phyloP scores from a whole-genome alignment of 345 rosid species.

The Heritiera fomes region DNA sequence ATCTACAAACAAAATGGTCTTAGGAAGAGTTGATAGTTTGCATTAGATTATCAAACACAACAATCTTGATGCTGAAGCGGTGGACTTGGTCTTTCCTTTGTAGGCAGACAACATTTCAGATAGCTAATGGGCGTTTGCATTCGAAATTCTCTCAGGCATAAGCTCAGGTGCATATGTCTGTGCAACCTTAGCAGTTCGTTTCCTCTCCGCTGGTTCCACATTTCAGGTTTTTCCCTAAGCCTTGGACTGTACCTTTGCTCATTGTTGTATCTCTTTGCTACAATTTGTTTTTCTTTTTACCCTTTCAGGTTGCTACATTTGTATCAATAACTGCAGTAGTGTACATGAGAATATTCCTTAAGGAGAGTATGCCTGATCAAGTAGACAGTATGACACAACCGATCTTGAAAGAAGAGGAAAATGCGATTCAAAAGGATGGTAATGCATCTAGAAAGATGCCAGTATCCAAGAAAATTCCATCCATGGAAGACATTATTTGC shows the following conservation, averaged over 20 bases:
- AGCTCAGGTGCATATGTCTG: slow-evolving; percentile 47
- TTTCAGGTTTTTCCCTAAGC: slow-evolving; percentile 55
- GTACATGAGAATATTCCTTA: slow-evolving; percentile 82
- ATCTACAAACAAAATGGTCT: neutral
- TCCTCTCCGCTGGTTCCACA: slow-evolving; percentile 50
- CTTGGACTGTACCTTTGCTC: neutral
- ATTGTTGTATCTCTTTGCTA: neutral
- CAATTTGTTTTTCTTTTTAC: neutral
- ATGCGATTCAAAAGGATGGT: slow-evolving; percentile 24
- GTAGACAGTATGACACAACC: slow-evolving; percentile 41
- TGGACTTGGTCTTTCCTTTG: slow-evolving; percentile 2
- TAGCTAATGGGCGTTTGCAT: slow-evolving; percentile 58
- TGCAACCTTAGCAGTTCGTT: slow-evolving; percentile 72
- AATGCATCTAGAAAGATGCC: slow-evolving; percentile 15
- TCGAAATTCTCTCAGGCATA: slow-evolving; percentile 67
- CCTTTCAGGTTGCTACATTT: slow-evolving; percentile 57
- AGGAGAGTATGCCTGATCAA: slow-evolving; percentile 41
- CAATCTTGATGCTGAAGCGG: neutral
- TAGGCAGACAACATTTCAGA: slow-evolving; percentile 69
- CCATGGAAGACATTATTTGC: slow-evolving; percentile 46
- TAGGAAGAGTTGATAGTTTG: neutral
- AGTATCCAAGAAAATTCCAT: slow-evolving; percentile 55
- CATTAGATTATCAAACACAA: neutral
- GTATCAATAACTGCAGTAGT: slow-evolving; percentile 52
- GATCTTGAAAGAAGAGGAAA: slow-evolving; percentile 39